Conservation (phyloP, 2,329 filamentous ascomycete species). For the Elsinoe ampelina region DNA sequence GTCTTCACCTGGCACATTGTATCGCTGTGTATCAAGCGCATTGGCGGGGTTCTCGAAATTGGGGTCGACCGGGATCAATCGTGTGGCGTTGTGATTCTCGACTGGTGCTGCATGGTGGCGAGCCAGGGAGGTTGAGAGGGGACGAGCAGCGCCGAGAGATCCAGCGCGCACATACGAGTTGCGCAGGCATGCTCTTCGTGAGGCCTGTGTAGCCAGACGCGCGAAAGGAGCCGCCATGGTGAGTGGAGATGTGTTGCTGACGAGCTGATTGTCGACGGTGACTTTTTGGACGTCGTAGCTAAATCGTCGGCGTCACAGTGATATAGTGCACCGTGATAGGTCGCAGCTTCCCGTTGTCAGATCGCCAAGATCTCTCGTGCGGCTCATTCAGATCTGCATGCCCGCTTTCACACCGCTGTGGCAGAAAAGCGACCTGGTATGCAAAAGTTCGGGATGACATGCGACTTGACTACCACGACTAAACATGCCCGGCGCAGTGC, state of each 20-base stretch:
- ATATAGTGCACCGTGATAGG: slow-evolving; percentile 16
- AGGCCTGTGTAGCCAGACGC: slow-evolving; percentile 62
- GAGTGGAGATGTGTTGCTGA: slow-evolving; percentile 16
- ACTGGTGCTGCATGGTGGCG: slow-evolving; percentile 54
- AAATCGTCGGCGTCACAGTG: slow-evolving; percentile 8
- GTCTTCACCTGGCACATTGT: slow-evolving; percentile 36
- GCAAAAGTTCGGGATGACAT: neutral
- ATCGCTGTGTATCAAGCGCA: slow-evolving; percentile 35
- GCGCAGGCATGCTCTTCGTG: slow-evolving; percentile 34
- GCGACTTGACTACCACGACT: neutral
- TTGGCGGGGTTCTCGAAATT: slow-evolving; percentile 48
- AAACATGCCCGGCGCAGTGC: slow-evolving; percentile 21
- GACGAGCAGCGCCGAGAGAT: slow-evolving; percentile 30
- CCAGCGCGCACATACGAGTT: slow-evolving; percentile 22
- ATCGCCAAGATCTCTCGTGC: neutral
- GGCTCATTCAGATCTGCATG: slow-evolving; percentile 20
- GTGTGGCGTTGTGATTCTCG: slow-evolving; percentile 44
- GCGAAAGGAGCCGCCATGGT: slow-evolving; percentile 63
- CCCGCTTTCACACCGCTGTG: neutral
- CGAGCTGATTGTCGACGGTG: neutral
- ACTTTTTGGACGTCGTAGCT: neutral
- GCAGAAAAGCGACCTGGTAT: slow-evolving; percentile 6
- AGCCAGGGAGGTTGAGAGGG: slow-evolving; percentile 56
- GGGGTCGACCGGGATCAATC: slow-evolving; percentile 56
- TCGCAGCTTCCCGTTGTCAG: neutral